phyloP scores from a whole-genome alignment of 495 filamentous ascomycete genomes.

The Neurospora africana region DNA sequence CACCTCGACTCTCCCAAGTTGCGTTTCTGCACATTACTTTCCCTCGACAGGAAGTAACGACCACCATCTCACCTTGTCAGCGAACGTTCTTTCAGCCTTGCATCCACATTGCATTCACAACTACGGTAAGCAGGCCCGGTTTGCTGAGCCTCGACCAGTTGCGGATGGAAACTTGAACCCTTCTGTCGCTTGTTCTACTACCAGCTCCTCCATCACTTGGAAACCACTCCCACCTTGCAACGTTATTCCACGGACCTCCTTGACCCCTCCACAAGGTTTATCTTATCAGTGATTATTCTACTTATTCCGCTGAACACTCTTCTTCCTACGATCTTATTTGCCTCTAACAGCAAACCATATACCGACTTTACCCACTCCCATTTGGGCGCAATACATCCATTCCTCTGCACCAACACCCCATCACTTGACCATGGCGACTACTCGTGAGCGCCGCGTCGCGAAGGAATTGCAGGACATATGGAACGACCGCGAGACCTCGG shows the following conservation, averaged over 20 bases:
- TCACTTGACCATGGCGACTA: slow-evolving; percentile 52
- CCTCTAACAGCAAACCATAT: neutral
- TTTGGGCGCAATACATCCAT: neutral
- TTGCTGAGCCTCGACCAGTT: neutral
- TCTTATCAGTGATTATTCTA: neutral
- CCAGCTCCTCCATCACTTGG: neutral
- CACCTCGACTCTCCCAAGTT: neutral
- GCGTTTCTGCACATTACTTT: neutral
- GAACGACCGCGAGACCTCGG: slow-evolving; percentile 55
- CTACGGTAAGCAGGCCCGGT: neutral
- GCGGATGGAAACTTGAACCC: neutral
- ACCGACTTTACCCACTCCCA: neutral
- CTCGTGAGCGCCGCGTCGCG: slow-evolving; percentile 69
- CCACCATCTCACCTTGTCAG: neutral
- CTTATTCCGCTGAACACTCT: neutral
- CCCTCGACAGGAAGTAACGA: neutral
- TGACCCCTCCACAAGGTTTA: neutral
- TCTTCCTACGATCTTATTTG: neutral
- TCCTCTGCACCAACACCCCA: neutral
- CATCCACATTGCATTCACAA: neutral
- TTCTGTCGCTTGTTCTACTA: neutral
- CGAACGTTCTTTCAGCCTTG: neutral
- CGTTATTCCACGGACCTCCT: neutral
- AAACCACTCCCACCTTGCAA: neutral
- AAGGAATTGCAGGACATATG: slow-evolving; percentile 90